phyloP scores from a whole-genome alignment of 441 rosid genomes.

The Geranium incanum region DNA sequence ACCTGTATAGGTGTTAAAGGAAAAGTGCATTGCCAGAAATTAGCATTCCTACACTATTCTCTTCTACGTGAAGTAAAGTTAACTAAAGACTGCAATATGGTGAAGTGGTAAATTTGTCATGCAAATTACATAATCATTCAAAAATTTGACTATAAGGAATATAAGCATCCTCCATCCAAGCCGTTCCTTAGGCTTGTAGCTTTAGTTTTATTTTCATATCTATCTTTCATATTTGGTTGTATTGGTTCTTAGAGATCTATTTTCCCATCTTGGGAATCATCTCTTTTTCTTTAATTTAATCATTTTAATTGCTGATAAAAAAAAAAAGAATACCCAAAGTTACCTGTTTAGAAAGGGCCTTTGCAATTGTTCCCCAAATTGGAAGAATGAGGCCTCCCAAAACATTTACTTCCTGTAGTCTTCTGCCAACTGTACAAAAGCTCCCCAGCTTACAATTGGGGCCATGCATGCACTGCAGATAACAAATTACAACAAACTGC shows the following conservation, averaged over 20 bases:
- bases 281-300: too few relatives aligned
- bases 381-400: slow-evolving; percentile 98
- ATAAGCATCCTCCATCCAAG: too few relatives aligned
- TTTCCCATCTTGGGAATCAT: too few relatives aligned
- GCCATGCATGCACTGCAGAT: slow-evolving; percentile 95
- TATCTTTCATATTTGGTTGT: too few relatives aligned
- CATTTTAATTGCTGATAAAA: neutral
- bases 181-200: too few relatives aligned
- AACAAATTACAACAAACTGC: slow-evolving; percentile 12
- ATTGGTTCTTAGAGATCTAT: too few relatives aligned
- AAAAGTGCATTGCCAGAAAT: neutral
- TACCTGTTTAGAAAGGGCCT: slow-evolving; percentile 96
- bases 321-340: slow-evolving; percentile 1
- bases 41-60: neutral
- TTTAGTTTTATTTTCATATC: too few relatives aligned
- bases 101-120: neutral
- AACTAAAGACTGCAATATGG: neutral
- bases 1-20: neutral
- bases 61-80: neutral
- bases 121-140: too few relatives aligned
- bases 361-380: slow-evolving; percentile 95
- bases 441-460: slow-evolving; percentile 84
- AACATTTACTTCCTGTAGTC: slow-evolving; percentile 89
- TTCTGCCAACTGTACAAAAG: slow-evolving; percentile 89
- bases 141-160: too few relatives aligned